Evolutionary conservation across 73 alveolate genomes (phyloP).

Genomic region (Tetrahymena borealis): DNA sequence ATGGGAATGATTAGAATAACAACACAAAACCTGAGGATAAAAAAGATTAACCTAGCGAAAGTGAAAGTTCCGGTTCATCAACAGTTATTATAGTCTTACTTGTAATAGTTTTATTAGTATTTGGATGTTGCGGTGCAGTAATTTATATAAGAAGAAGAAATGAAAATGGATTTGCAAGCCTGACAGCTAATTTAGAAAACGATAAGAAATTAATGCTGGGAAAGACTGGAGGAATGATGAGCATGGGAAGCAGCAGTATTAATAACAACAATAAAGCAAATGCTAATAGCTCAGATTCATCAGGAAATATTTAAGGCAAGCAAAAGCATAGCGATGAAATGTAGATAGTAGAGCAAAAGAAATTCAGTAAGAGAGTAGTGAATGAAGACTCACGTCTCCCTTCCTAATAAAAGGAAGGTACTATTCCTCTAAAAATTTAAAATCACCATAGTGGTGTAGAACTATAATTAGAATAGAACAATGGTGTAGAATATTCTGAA

Average conservation of each 20-base stretch:
- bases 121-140: neutral
- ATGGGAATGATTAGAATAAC: neutral
- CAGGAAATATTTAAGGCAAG: neutral
- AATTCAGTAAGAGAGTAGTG: neutral
- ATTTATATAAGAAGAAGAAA: neutral
- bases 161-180: neutral
- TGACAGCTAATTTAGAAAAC: neutral
- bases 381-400: neutral
- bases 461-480: neutral
- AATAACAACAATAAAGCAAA: neutral
- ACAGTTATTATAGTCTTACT: neutral
- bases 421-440: neutral
- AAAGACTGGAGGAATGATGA: neutral
- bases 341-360: neutral
- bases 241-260: neutral
- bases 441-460: neutral
- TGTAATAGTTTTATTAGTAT: neutral
- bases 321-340: neutral
- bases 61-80: neutral
- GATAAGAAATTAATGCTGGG: neutral
- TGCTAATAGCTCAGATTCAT: neutral
- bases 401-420: neutral
- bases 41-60: too few relatives aligned
- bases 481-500: neutral
- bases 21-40: neutral